Base-by-base conservation (phyloP, 768 basidiomycete genomes). In the Crucibulum laeve region DNA sequence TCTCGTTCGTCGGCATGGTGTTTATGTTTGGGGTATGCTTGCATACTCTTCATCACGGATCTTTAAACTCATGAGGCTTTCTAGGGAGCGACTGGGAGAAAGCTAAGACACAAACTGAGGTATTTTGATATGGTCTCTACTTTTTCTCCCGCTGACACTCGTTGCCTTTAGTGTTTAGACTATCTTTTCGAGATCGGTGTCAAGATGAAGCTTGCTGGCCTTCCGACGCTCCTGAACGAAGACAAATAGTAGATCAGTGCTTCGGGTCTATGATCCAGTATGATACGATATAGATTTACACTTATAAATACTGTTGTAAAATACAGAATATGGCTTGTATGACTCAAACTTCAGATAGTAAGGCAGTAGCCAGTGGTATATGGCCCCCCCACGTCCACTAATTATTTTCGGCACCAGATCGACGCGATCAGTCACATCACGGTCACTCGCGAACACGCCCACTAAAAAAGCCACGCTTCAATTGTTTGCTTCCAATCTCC, bases 161-260 rank as follows among this genome's bases (percentile, higher is more conserved):
- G 25, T 36, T 30, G 34, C n/a, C 15, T 17, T 25, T 52, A 88
- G 83, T 94, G 91, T 60, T 74, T 93, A 23, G 91, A 94, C 58
- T 94, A 93, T 63, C 72, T 94, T 14, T 91, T 93, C 52, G 91
- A 94, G 59, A 82, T 93, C 39, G 84, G 78, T 8, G 87, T 91
- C 42, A 87, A 85, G 64, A 87, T 88, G 86, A 84, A 77, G 56
- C 61, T 78, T 28, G 80, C 80, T 0, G 79, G 79, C 1, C 52
- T 85, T 6, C 72, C 71, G 4, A 79, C 80, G 1, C 67, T 69
- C 7, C 51, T 71, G 33, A 64, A 65, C 44, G 55, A 48, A 25
- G 46, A 44, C 25, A 36, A 25, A 40, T 38, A 24, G 19, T n/a
- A 3, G 13, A 37, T 10, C 18, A n/a, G 4, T 37, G 10, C 38